Conservation (phyloP, 352 stramenopile genomes). For the Aphanomyces invadans region DNA sequence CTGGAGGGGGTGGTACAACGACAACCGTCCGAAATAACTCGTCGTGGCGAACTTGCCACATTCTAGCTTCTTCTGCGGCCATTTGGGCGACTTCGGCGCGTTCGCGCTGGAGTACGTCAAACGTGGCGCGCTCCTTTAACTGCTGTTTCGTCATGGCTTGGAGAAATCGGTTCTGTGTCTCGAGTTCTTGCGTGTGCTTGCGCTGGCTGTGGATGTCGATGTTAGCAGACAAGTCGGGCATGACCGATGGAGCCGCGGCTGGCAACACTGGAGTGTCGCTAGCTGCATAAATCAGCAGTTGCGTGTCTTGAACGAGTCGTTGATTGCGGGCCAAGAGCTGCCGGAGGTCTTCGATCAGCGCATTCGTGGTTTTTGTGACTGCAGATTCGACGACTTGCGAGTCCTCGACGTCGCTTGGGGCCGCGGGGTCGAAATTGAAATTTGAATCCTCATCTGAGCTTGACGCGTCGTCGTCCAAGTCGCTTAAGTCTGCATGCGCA, state of each 20-base stretch:
- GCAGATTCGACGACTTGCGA: not conserved
- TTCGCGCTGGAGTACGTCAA: not conserved
- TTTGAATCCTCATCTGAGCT: conserved; percentile 8
- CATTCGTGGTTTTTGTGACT: not conserved
- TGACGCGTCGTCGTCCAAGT: not conserved
- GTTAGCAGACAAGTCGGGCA: not conserved
- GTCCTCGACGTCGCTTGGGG: not conserved
- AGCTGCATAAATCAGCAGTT: conserved; percentile 2
- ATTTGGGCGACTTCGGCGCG: not conserved
- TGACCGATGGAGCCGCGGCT: not conserved
- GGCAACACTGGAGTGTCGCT: not conserved
- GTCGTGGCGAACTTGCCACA: not conserved
- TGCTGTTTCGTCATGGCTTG: not conserved
- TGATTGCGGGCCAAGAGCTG: conserved; percentile 15
- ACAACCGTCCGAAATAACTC: not conserved
- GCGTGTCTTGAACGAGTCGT: conserved; percentile 2
- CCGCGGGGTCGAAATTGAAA: conserved; percentile 17
- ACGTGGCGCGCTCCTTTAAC: not conserved
- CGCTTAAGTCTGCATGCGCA: not conserved
- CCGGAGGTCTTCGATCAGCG: conserved; percentile 9
- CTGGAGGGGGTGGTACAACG: not conserved
- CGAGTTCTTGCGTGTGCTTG: not conserved
- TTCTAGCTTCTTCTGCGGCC: not conserved
- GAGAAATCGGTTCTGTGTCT: not conserved
- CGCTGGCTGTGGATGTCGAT: not conserved